These are phyloP conservation scores for Apophysomyces sp. DNA, from an alignment of 371 early-diverging fungal species.

Conservation along the genomic window DNA sequence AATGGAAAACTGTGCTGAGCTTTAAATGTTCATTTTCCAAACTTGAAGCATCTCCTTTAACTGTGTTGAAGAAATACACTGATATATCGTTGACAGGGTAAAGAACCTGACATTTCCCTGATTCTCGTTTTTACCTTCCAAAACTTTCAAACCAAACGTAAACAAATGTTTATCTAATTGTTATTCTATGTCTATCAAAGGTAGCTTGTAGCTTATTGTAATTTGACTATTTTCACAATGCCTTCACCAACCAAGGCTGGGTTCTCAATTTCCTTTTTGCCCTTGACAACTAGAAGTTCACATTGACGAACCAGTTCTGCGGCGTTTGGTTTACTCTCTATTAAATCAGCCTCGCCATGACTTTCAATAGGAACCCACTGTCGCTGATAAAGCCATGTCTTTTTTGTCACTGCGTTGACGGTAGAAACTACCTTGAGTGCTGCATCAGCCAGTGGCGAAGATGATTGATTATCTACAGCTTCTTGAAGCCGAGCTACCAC, in stretches of 20 bases:
- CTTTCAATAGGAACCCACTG: conserved; percentile 10
- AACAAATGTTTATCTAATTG: no score
- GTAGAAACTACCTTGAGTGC: conserved; percentile 64
- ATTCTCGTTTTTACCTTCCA: no score
- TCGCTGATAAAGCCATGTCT: conserved; percentile 55
- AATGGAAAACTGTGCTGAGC: no score
- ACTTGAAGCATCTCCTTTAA: no score
- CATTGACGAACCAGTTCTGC: conserved; percentile 49
- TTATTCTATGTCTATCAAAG: no score
- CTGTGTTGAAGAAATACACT: no score
- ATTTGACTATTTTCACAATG: conserved; percentile 10
- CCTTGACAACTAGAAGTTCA: conserved; percentile 66
- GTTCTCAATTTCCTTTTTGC: conserved; percentile 61
- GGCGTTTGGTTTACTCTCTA: conserved; percentile 29
- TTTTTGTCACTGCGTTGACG: conserved; percentile 69
- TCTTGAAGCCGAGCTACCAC: conserved; percentile 59
- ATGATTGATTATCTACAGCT: conserved; percentile 9
- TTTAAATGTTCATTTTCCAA: no score
- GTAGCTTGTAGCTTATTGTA: neutral
- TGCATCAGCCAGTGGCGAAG: conserved; percentile 27
- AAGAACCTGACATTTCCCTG: no score
- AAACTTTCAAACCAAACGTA: no score
- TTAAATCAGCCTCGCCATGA: conserved; percentile 14
- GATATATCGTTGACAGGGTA: no score
- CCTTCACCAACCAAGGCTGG: conserved; percentile 25